phyloP scores from a whole-genome alignment of 2,329 filamentous ascomycete genomes.

The Macroventuria anomochaeta region DNA sequence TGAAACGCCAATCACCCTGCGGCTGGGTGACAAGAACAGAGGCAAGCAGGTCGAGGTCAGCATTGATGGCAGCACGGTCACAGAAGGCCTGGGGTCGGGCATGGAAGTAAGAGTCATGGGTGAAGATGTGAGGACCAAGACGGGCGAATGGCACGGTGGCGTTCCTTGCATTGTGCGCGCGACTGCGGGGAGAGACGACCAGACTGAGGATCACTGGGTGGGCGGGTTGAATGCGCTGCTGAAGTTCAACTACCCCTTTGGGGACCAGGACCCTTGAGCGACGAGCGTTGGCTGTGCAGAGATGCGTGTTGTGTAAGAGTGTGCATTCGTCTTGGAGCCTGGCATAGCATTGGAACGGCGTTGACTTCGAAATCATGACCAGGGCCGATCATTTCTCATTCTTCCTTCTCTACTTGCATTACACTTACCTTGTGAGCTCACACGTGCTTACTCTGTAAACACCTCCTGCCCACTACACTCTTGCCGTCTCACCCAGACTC shows the following conservation, averaged over 20 bases:
- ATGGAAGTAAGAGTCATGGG: conserved; percentile 87
- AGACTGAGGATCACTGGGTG: conserved; percentile 90
- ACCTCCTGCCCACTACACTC: neutral
- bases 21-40: conserved; percentile 70
- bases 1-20: conserved; percentile 81
- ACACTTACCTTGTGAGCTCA: neutral
- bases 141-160: conserved; percentile 71
- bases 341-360: conserved; percentile 7
- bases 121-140: conserved; percentile 67
- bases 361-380: neutral
- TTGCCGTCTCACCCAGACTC: neutral
- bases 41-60: conserved; percentile 58
- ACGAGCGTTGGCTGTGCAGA: neutral
- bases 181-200: conserved; percentile 45
- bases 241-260: conserved; percentile 98
- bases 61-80: conserved; percentile 56
- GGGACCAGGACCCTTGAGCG: conserved; percentile 55
- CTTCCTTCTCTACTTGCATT: neutral
- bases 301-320: neutral
- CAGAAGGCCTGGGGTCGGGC: conserved; percentile 52
- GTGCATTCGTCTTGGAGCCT: neutral
- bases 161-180: conserved; percentile 89
- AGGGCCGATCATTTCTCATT: neutral
- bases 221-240: conserved; percentile 89
- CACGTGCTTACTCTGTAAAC: neutral